Evolutionary conservation across 257 asterid genomes (phyloP).

Genomic region (Solanum peruvianum): DNA sequence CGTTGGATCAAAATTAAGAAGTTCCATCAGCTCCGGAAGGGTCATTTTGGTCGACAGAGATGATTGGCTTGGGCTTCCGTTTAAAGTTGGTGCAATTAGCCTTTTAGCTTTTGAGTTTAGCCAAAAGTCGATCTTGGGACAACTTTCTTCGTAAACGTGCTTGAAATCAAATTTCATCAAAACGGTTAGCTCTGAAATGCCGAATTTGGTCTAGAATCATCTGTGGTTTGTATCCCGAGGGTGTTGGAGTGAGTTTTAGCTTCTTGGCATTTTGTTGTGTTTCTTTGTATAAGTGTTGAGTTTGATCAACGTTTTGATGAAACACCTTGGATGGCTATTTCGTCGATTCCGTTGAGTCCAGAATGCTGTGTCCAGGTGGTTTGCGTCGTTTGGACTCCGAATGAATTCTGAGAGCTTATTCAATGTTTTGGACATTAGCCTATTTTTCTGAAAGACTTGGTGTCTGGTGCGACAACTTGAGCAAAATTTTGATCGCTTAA

Average conservation of each 20-base stretch:
- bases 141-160: background rate
- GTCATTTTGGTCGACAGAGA: background rate
- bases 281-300: background rate
- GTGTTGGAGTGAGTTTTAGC: background rate
- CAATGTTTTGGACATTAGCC: background rate
- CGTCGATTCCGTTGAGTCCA: background rate
- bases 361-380: background rate
- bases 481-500: background rate
- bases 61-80: background rate
- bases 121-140: background rate
- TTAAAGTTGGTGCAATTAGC: background rate
- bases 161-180: too few species aligned
- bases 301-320: background rate
- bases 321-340: background rate
- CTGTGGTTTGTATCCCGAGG: background rate
- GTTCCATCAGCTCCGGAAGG: too few species aligned
- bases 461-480: background rate
- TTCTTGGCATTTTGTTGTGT: background rate
- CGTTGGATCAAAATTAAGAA: too few species aligned
- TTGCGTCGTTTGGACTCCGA: background rate
- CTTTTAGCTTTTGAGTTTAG: background rate
- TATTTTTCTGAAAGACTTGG: background rate
- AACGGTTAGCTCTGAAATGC: background rate
- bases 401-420: background rate
- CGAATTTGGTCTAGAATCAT: background rate